A percentile compares a stretch with the other conserved stretches of the same genome.
These are phyloP conservation scores for Phoma sp. DNA, from an alignment of 2,329 filamentous ascomycete species.

Conservation along the genomic window DNA sequence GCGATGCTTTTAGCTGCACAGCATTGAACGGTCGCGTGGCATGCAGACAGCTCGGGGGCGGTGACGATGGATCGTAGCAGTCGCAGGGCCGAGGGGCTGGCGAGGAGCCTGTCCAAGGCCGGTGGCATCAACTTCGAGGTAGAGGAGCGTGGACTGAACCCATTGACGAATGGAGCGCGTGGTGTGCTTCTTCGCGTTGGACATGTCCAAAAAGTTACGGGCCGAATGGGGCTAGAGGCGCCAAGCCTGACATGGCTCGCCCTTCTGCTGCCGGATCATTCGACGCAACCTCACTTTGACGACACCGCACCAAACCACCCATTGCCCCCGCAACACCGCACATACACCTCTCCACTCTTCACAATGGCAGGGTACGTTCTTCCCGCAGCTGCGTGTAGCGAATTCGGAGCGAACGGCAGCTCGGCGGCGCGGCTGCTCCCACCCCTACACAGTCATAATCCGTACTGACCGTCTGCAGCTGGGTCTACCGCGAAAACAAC, in stretches of 20 bases:
- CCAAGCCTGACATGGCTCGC: conserved; percentile 13
- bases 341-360: conserved; percentile 46
- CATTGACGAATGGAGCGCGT: conserved; percentile 28
- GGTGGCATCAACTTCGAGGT: conserved; percentile 50
- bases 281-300: conserved; percentile 37
- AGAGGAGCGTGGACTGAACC: conserved; percentile 19
- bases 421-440: conserved; percentile 17
- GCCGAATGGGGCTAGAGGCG: conserved; percentile 26
- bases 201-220: conserved; percentile 7
- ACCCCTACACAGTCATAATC: conserved; percentile 19
- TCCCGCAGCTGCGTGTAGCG: conserved; percentile 20
- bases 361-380: conserved; percentile 52
- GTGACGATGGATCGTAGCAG: conserved; percentile 45
- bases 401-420: conserved; percentile 2
- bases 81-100: conserved; percentile 52
- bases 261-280: conserved; percentile 29
- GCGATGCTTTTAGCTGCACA: conserved; percentile 17
- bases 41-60: conserved; percentile 30
- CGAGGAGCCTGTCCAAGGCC: conserved; percentile 54
- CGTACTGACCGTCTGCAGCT: conserved; percentile 44
- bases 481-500: conserved; percentile 74
- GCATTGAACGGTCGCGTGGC: conserved; percentile 23
- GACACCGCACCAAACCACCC: conserved; percentile 39
- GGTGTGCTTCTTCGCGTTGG: neutral
- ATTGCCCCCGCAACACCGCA: conserved; percentile 40